Evolutionary conservation across 2,329 filamentous ascomycete species (phyloP), one percentile per base, ranked within the genome.

Genomic region (Fusarium decemcellulare): DNA sequence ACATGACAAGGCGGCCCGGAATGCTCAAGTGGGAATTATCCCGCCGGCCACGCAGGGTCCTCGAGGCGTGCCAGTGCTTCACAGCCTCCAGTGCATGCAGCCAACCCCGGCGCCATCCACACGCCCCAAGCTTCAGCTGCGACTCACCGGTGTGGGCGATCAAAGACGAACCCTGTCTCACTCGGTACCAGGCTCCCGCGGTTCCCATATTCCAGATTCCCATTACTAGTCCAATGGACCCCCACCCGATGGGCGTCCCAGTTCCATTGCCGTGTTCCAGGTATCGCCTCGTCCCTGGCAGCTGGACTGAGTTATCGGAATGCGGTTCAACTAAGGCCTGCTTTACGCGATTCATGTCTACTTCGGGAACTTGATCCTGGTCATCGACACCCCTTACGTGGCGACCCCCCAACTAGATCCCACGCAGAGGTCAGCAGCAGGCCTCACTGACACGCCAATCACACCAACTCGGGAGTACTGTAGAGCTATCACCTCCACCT

Each of bases 61-160:
- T 63, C 46, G 60, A 53, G 60, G 60, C 61, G 57, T 46, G 62
- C 52, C 60, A 61, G 34, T 56, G 56, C 57, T 60, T 57, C 34
- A 59, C 63, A 42, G 43, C 36, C 51, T 51, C 48, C 34, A 48
- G 27, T 16, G 44, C 53, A n/a, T 42, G 44, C 52, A 27, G 36
- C 37, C 37, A 44, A 23, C 23, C 23, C 39, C 29, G 7, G 23
- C 40, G 15, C 39, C 42, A 39, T 47, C 42, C 37, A 54, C 47
- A 46, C 53, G 57, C 67, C 67, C 65, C 67, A 40, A 66, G 64
- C 54, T 68, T 48, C 50, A 36, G 60, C 60, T 60, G 53, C 44
- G 59, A 68, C 70, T 74, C 71, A 75, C 72, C 72, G 63, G 70
- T 75, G 72, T 74, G 72, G 71, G 52, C 57, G 61, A 65, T 61